Evolutionary conservation across 495 filamentous ascomycete genomes (phyloP).

Genomic region (Tuber melanosporum): DNA sequence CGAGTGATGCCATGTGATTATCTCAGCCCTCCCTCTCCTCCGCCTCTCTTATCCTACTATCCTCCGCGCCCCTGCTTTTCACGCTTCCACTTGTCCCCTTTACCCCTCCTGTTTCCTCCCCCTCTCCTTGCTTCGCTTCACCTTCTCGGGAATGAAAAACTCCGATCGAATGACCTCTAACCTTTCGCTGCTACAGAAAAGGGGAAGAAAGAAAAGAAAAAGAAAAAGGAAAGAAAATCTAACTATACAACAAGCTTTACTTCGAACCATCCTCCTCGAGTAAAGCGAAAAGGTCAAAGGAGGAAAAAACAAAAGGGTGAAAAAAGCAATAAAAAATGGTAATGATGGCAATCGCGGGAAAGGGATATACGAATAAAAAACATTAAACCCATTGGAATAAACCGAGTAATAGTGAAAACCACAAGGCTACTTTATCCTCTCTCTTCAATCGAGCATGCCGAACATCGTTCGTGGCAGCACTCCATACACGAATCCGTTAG

Average conservation of each 20-base stretch:
- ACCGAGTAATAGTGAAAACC: neutral
- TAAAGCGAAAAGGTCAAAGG: neutral
- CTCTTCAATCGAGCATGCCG: neutral
- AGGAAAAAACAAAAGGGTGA: neutral
- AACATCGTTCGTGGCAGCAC: slow-evolving; percentile 21
- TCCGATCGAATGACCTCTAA: slow-evolving; percentile 5
- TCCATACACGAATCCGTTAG: slow-evolving; percentile 19
- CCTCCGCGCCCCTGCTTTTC: neutral
- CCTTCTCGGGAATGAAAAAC: neutral
- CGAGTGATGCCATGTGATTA: slow-evolving; percentile 4
- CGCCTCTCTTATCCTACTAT: neutral
- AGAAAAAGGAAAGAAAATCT: neutral
- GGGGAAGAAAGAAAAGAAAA: neutral
- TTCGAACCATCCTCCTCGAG: neutral
- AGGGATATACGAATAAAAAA: neutral
- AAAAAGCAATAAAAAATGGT: slow-evolving; percentile 9
- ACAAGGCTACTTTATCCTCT: neutral
- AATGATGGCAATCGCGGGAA: neutral
- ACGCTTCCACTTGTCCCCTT: neutral
- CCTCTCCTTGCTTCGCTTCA: neutral
- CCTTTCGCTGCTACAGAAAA: slow-evolving; percentile 1
- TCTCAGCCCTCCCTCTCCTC: neutral
- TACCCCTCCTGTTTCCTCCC: neutral
- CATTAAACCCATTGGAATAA: neutral
- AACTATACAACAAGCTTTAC: slow-evolving; percentile 8